These are phyloP conservation scores for Xerocomellus chrysenteron DNA, from an alignment of 768 basidiomycete genomes.

Conservation along the genomic window DNA sequence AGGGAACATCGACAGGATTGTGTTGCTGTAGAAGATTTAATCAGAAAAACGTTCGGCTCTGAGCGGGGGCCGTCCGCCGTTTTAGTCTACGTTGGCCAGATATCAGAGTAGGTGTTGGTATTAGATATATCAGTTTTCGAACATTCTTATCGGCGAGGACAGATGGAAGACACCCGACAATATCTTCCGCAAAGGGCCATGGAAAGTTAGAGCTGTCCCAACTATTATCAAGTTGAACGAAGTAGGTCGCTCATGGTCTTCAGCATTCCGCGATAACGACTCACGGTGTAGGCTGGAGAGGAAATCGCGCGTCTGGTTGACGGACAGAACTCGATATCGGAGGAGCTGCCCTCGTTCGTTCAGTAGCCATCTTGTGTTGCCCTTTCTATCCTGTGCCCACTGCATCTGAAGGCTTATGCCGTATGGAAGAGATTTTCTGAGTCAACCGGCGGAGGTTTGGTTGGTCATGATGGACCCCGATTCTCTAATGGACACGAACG, in stretches of 20 bases:
- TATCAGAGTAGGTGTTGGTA: slow-evolving; percentile 48
- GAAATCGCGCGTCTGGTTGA: slow-evolving; percentile 33
- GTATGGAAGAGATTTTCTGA: neutral
- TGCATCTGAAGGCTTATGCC: neutral
- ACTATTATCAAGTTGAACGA: slow-evolving; percentile 62
- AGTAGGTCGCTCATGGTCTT: slow-evolving; percentile 39
- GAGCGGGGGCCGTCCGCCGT: slow-evolving; percentile 49
- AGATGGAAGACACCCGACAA: slow-evolving; percentile 70
- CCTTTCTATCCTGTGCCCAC: slow-evolving; percentile 5
- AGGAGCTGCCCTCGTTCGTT: slow-evolving; percentile 22
- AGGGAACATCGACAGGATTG: slow-evolving; percentile 55
- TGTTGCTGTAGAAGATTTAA: slow-evolving; percentile 52
- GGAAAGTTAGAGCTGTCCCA: slow-evolving; percentile 59
- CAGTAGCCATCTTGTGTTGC: slow-evolving; percentile 5
- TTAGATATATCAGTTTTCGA: neutral
- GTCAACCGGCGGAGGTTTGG: neutral
- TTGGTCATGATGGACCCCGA: neutral
- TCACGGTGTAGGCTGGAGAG: slow-evolving; percentile 19
- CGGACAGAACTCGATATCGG: slow-evolving; percentile 22
- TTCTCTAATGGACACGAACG: neutral
- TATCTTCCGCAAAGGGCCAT: slow-evolving; percentile 59
- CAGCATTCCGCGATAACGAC: neutral
- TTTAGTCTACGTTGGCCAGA: slow-evolving; percentile 70
- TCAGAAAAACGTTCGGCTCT: slow-evolving; percentile 50
- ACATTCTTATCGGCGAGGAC: neutral